Evolutionary conservation across 495 filamentous ascomycete genomes (phyloP), one percentile per base, ranked within the genome.

Genomic region (Aspergillus avenaceus): DNA sequence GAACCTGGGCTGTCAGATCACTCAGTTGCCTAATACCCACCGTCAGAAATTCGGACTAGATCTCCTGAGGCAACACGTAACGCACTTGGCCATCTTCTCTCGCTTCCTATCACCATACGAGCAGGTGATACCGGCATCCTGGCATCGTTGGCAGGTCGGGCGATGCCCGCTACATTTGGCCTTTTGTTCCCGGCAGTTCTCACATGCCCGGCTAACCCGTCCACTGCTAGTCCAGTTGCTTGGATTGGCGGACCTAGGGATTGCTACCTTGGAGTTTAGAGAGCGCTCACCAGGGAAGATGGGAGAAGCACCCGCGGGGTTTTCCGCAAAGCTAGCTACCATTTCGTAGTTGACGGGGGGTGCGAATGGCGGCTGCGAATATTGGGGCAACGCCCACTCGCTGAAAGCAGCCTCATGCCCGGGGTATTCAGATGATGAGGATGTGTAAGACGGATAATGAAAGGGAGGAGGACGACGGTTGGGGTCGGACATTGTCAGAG

Each of bases 171-270:
- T 82, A 60, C 80, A 83, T 62, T 83, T 84, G 50, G 80, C 78
- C 56, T 85, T 85, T 53, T 86, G 77, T 48, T 87, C 84, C 9
- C 85, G 75, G 67, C 86, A 90, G 32, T 84, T 84, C 76, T 86
- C 86, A 62, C 86, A 90, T 2, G 86, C 86, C 42, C 69, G 72
- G 50, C 70, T 70, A 40, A 75, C 71, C 14, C 75, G 69, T 37
- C 66, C 67, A 23, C 64, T 68, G 50, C 43, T 69, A 32, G 63
- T 65, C 55, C 56, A 59, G 42, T 40, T 55, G 52, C 45, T 58
- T 13, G 62, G 32, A 25, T 56, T 63, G 2, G 57, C 32, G n/a
- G 61, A 61, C 25, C 72, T 61, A 21, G 72, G 69, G 9, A 73
- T 75, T 16, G 63, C 48, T 3, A 75, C 68, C 58, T 72, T 75